Percentiles rank a stretch among this genome's conserved stretches.
Evolutionary conservation across 306 rosid genomes (phyloP).

Genomic region (Dryas alaskensis): DNA sequence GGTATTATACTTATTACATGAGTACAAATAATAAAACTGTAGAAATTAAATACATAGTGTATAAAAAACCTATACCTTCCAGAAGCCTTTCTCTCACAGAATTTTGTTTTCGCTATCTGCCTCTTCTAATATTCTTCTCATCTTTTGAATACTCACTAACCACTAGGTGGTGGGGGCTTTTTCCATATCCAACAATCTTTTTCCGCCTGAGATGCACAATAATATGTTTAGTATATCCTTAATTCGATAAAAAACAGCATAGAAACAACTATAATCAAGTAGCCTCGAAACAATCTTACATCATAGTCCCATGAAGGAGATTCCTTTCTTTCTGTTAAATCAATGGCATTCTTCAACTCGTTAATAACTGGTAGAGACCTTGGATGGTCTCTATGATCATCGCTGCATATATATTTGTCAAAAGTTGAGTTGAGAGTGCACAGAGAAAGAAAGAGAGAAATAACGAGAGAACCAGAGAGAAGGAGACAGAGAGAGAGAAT

Average conservation of each 20-base stretch:
- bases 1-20: not conserved
- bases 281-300: constrained; percentile 33
- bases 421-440: not conserved
- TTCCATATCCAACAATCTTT: constrained; percentile 59
- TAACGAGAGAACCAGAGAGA: no score
- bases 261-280: not conserved
- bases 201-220: constrained; percentile 38
- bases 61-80: constrained; percentile 38
- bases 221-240: not conserved
- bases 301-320: constrained; percentile 69
- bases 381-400: constrained; percentile 62
- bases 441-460: not conserved
- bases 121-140: constrained; percentile 12
- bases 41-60: not conserved
- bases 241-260: not conserved
- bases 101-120: constrained; percentile 2
- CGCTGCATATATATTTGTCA: constrained; percentile 36
- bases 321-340: constrained; percentile 49
- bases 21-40: no score
- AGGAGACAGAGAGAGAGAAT: not conserved
- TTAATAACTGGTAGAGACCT: constrained; percentile 47
- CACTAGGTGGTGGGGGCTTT: constrained; percentile 54
- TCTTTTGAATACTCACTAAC: constrained; percentile 15
- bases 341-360: constrained; percentile 50
- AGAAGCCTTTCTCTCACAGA: constrained; percentile 38